Evolutionary conservation across 139 green algal species (phyloP).

Genomic region (Chlamydomonas sp.): DNA sequence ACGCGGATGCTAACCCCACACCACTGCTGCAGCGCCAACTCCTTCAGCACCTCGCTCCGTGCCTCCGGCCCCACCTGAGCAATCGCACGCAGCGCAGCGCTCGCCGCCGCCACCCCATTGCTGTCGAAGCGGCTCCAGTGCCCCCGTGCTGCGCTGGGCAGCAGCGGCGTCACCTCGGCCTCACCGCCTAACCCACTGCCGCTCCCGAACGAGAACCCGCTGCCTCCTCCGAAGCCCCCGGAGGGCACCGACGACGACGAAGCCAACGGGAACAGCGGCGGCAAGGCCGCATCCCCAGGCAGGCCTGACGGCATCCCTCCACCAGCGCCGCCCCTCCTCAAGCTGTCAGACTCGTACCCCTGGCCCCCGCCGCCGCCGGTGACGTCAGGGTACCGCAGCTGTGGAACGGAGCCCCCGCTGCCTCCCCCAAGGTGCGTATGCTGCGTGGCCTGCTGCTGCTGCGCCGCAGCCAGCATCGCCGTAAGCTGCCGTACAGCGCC

Average conservation of each 20-base stretch:
- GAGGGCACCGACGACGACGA: background rate
- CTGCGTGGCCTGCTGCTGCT: background rate
- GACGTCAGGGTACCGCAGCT: background rate
- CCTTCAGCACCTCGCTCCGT: constrained; percentile 41
- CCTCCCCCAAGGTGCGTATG: background rate
- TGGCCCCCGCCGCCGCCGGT: background rate
- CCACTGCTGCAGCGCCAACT: constrained; percentile 68
- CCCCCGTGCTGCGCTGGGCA: background rate
- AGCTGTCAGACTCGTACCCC: background rate
- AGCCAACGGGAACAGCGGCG: background rate
- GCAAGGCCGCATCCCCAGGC: too few species aligned
- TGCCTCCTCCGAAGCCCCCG: too few species aligned
- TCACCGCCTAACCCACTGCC: background rate
- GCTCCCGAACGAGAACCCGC: background rate
- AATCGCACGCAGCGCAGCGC: constrained; percentile 22
- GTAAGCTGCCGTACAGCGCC: constrained; percentile 20
- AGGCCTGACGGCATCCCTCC: background rate
- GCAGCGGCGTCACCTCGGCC: background rate
- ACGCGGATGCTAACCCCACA: constrained; percentile 36
- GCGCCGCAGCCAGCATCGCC: constrained; percentile 6
- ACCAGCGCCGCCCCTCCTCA: too few species aligned
- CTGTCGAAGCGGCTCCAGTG: background rate
- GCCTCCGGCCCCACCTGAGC: background rate
- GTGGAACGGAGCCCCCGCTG: background rate
- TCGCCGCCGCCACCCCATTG: constrained; percentile 15